Evolutionary conservation across 768 basidiomycete genomes (phyloP), one percentile per base, ranked within the genome.

Genomic region (Suillus bovinus): DNA sequence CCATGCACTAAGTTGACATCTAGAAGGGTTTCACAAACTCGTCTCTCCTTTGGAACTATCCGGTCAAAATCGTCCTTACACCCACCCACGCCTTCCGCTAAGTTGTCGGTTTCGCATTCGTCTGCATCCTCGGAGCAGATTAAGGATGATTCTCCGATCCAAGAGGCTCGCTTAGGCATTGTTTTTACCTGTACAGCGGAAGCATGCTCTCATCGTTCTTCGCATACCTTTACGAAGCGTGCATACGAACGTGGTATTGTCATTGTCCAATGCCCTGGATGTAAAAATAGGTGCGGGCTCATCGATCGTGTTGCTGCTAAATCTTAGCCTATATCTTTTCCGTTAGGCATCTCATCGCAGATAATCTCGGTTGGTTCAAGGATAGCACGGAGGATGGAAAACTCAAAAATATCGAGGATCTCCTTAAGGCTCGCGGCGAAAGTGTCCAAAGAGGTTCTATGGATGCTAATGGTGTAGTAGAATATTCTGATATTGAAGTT

Each of bases 361-460:
- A 96, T 70, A 88, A 96, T 68, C 76, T 96, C 14, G 91, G 90
- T 1, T 96, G 94, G 94, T 96, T 96, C 79, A 88, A 92, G 68
- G 92, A 94, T 33, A 83, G 78, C 63, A 94, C 90, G 6, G 76
- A 86, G 63, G 86, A 86, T 5, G 92, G 91, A 6, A 87, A 84
- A 63, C 74, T 90, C 29, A 83, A 80, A 60, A 97, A 91, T 1
- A 79, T 99, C 4, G 96, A 98, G 73, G 91, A 94, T 62, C 74
- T 98, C 16, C 75, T 97, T 62, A 80, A 78, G 38, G 86, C 83
- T 0, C 89, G 87, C 59, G 96, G 96, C 1, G 94, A 98, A 77
- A 80, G 76, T 50, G 87, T 96, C 31, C 79, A 72, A 59, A 76
- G 80, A 63, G 86, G 86, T 55, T 76, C 74, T 63, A 62, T 80